phyloP scores from a whole-genome alignment of 2,329 filamentous ascomycete genomes.

The Grosmannia serpens region DNA sequence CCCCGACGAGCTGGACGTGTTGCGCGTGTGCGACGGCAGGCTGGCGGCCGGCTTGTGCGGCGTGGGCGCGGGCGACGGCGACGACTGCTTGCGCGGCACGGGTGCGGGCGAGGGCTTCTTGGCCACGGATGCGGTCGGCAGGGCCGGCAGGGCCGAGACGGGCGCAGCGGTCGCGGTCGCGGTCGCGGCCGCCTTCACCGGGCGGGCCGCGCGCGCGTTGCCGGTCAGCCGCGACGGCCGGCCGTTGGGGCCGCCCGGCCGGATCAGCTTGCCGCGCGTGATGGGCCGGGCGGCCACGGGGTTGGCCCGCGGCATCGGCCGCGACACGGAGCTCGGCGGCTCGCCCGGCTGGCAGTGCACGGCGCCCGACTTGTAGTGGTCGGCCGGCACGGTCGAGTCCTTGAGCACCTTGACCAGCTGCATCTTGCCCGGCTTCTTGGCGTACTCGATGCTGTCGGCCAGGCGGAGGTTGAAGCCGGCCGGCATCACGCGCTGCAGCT shows the following conservation, averaged over 20 bases:
- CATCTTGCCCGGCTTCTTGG: conserved; percentile 93
- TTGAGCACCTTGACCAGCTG: conserved; percentile 82
- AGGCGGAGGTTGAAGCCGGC: conserved; percentile 76
- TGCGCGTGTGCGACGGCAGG: conserved; percentile 42
- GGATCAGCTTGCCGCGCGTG: conserved; percentile 84
- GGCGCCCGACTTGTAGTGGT: conserved; percentile 87
- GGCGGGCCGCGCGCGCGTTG: conserved; percentile 27
- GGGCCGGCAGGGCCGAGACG: neutral
- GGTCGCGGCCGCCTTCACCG: conserved; percentile 1
- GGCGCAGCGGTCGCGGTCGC: conserved; percentile 5
- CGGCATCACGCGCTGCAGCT: conserved; percentile 69
- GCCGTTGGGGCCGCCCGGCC: conserved; percentile 75
- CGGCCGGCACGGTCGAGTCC: conserved; percentile 64
- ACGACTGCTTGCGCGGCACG: neutral
- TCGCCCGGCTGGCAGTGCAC: conserved; percentile 83
- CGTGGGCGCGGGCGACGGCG: conserved; percentile 13
- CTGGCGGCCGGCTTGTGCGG: conserved; percentile 12
- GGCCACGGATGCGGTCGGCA: too few relatives aligned
- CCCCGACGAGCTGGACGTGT: conserved; percentile 41
- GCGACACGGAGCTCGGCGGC: conserved; percentile 68
- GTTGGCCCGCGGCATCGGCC: conserved; percentile 77
- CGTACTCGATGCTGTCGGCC: conserved; percentile 78
- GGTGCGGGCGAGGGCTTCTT: conserved; percentile 6
- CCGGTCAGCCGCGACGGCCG: conserved; percentile 60
- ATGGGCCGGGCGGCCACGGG: conserved; percentile 81